Base-by-base conservation (phyloP, 306 rosid species). In the Benincasa hispida region DNA sequence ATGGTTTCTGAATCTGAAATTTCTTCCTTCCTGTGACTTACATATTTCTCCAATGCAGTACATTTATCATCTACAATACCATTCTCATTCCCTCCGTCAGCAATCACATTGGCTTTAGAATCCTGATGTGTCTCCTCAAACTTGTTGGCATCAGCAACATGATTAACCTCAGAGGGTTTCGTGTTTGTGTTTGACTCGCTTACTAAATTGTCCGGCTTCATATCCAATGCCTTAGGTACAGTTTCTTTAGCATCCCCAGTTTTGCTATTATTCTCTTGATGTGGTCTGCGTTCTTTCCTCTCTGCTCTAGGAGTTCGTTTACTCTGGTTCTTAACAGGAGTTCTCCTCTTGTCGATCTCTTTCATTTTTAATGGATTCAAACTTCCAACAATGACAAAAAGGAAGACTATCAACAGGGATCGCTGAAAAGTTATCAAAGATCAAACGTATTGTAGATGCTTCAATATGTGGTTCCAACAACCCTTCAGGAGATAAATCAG, bases 141-240 rank as follows among this genome's bases (percentile, higher is more conserved):
- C 93, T 87, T 89, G 88, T 84, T 87, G 78, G 66, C 85, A 87
- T 88, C 93, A 86, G 89, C 92, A 79, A 87, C 84, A 81, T 87
- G 85, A 50, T 50, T 61, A 72, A 30, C 76, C 28, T 88, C 91
- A 12, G 86, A 82, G 78, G 84, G 77, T 80, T 88, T 84, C 9
- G 66, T 81, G 84, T 85, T 85, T 27, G 58, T 82, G 89, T 85
- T 88, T 68, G 87, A 82, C 78, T 86, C 87, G 53, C 87, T 84
- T 61, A 84, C 87, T 77, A 79, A 65, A 59, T 56, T 78, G 78
- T 77, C 61, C 77, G 82, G 68, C 78, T 82, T 86, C 79, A 77
- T 58, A 82, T 75, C 74, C 42, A 82, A 80, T 55, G 54, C 81
- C 81, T 85, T 88, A 58, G 86, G 79, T 85, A 81, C 78, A 57